Evolutionary conservation across 202 grass and related monocot species (phyloP).

Genomic region (Cymbopogon flexuosus): DNA sequence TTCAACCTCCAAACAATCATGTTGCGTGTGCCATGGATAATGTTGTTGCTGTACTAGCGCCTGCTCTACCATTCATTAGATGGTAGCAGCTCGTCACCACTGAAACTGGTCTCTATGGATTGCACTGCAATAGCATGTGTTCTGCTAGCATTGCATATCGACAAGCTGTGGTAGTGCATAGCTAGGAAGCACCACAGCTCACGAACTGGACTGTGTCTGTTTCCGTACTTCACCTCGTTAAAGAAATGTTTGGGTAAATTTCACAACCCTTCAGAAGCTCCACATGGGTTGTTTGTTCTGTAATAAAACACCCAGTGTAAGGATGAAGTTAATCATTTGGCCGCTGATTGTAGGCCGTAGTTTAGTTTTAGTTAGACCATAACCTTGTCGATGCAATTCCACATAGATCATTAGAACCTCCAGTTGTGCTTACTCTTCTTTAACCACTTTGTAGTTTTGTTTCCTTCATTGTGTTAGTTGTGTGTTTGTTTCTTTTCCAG

Average conservation of each 20-base stretch:
- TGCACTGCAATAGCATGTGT: background rate
- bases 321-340: background rate
- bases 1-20: background rate
- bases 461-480: background rate
- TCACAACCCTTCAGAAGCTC: background rate
- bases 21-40: background rate
- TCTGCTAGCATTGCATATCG: background rate
- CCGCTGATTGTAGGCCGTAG: background rate
- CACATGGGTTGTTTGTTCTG: background rate
- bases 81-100: background rate
- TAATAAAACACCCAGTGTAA: background rate
- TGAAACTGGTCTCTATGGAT: background rate
- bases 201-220: background rate
- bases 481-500: constrained; percentile 34
- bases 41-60: background rate
- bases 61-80: background rate
- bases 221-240: background rate
- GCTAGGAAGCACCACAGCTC: background rate
- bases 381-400: background rate
- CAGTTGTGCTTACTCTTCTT: background rate
- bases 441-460: background rate
- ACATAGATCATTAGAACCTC: background rate
- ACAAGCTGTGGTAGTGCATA: background rate
- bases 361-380: background rate
- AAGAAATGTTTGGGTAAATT: background rate